phyloP scores from a whole-genome alignment of 1,139 yeast species.

The Waltiozyma sp. region DNA sequence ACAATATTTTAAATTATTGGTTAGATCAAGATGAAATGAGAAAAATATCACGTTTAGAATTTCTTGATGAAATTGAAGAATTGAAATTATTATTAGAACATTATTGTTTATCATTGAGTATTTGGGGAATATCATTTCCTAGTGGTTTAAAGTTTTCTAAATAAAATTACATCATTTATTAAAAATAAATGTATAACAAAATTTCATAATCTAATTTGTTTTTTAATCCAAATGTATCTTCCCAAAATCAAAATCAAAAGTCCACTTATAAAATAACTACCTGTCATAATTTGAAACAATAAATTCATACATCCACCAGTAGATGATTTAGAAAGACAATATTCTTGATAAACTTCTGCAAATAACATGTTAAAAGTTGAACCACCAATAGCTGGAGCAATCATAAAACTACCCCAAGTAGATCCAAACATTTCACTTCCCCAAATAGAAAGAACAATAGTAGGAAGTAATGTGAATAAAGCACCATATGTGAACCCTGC shows the following conservation, averaged over 20 bases:
- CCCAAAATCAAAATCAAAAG: conserved; percentile 15
- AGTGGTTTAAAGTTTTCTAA: not conserved
- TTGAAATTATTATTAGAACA: conserved; percentile 62
- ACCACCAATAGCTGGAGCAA: conserved; percentile 87
- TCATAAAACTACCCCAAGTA: conserved; percentile 84
- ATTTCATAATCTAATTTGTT: conserved; percentile 3
- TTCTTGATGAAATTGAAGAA: conserved; percentile 88
- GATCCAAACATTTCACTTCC: conserved; percentile 86
- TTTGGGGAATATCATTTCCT: conserved; percentile 9
- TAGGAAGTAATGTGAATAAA: conserved; percentile 74
- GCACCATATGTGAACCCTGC: conserved; percentile 78
- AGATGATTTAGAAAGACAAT: conserved; percentile 11
- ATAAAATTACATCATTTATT: no score
- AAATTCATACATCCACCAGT: conserved; percentile 8
- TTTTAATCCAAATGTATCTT: conserved; percentile 15
- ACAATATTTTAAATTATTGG: conserved; percentile 52
- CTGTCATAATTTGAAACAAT: conserved; percentile 14
- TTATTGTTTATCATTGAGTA: conserved; percentile 46
- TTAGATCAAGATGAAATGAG: conserved; percentile 33
- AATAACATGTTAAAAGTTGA: conserved; percentile 59
- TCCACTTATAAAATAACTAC: conserved; percentile 10
- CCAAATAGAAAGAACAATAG: conserved; percentile 75
- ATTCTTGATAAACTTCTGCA: conserved; percentile 51
- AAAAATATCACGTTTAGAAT: conserved; percentile 54
- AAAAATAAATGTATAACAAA: no score